Conservation (phyloP, 345 rosid species). For the Conringia planisiliqua region DNA sequence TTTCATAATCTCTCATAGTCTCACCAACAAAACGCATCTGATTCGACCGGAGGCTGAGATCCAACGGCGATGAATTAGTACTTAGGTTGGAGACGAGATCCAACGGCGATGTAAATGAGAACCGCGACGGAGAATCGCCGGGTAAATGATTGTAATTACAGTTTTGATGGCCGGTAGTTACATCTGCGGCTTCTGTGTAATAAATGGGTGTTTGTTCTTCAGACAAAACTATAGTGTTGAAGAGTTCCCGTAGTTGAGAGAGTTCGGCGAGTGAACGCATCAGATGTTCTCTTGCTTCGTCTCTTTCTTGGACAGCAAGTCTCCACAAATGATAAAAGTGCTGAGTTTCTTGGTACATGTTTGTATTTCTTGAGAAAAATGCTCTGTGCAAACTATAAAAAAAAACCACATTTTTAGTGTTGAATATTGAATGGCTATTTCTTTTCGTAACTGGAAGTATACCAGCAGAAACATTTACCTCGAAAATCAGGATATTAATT, state of each 20-base stretch:
- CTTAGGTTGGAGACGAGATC: neutral
- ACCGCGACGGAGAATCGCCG: neutral
- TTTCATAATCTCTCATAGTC: constrained; percentile 13
- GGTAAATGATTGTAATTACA: neutral
- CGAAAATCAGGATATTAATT: neutral
- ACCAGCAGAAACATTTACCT: neutral
- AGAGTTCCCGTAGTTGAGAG: constrained; percentile 3
- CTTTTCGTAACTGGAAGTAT: neutral
- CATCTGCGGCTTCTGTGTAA: neutral
- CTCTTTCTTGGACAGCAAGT: constrained; percentile 28
- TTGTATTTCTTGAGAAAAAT: neutral
- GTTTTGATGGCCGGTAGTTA: neutral
- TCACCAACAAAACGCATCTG: constrained; percentile 3
- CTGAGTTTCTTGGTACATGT: constrained; percentile 16
- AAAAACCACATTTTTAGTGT: neutral
- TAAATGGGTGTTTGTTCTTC: neutral
- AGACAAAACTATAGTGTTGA: constrained; percentile 2
- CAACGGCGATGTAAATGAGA: constrained; percentile 3
- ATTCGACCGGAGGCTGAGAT: neutral
- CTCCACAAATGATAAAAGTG: constrained; percentile 5
- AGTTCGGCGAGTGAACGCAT: constrained; percentile 4
- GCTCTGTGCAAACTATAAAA: neutral
- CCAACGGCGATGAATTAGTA: neutral
- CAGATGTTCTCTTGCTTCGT: constrained; percentile 27
- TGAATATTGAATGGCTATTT: neutral